Evolutionary conservation across 2,329 filamentous ascomycete genomes (phyloP).

Genomic region (Ceratocystis albifundus): DNA sequence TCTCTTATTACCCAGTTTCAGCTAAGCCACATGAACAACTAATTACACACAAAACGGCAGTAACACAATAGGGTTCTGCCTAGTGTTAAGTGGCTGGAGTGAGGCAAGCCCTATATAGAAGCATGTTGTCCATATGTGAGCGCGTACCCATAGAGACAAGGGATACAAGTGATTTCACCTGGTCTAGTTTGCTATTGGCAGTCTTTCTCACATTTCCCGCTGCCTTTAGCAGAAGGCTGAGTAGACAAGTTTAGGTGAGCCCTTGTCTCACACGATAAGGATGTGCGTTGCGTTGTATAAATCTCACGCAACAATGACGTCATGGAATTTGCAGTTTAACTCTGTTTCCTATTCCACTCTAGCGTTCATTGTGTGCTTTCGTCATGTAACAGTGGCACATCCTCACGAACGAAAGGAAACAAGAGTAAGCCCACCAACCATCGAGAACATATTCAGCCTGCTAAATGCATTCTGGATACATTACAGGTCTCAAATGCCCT

Average conservation of each 20-base stretch:
- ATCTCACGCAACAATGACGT: conserved; percentile 5
- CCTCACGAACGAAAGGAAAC: not conserved
- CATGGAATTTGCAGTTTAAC: not conserved
- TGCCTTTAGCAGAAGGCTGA: not conserved
- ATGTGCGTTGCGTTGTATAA: not conserved
- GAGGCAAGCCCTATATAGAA: not conserved
- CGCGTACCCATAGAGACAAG: not conserved
- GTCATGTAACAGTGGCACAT: not conserved
- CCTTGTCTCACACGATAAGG: conserved; percentile 1
- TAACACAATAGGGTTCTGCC: not conserved
- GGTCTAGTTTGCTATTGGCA: not conserved
- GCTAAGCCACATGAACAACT: conserved; percentile 3
- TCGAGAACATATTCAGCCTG: not conserved
- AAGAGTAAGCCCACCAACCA: not conserved
- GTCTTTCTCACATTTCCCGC: not conserved
- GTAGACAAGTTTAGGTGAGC: not conserved
- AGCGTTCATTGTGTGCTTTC: not conserved
- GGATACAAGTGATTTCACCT: not conserved
- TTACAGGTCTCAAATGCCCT: not conserved
- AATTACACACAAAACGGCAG: not conserved
- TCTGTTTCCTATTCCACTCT: not conserved
- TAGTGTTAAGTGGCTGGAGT: not conserved
- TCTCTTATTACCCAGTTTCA: not conserved
- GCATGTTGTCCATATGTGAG: not conserved
- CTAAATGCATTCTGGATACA: not conserved